Percentiles rank a stretch among this genome's conserved stretches.
These are phyloP conservation scores for Hypoxylon fuscum DNA, from an alignment of 495 filamentous ascomycete genomes.

Conservation along the genomic window DNA sequence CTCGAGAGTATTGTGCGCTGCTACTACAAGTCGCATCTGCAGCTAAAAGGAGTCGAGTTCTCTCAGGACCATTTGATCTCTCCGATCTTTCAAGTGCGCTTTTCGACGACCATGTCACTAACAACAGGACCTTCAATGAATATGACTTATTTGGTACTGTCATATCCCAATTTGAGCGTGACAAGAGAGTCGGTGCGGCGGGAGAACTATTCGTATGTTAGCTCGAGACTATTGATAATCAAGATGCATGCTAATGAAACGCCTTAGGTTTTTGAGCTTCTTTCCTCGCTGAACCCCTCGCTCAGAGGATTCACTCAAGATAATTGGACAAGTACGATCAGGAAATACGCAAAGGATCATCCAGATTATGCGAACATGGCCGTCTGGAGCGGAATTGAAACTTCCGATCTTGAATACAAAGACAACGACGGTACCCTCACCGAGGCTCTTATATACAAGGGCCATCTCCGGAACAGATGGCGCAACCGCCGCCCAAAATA, in stretches of 20 bases:
- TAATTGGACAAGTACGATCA: constrained; percentile 59
- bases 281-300: constrained; percentile 36
- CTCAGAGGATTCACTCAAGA: constrained; percentile 38
- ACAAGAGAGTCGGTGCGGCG: constrained; percentile 54
- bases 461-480: constrained; percentile 47
- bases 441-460: constrained; percentile 43
- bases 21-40: constrained; percentile 42
- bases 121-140: neutral
- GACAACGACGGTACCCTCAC: constrained; percentile 48
- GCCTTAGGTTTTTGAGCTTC: constrained; percentile 53
- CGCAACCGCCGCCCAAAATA: constrained; percentile 42
- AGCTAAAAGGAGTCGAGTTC: constrained; percentile 40
- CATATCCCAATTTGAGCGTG: constrained; percentile 42
- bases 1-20: constrained; percentile 36
- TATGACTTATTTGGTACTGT: constrained; percentile 24
- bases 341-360: constrained; percentile 45
- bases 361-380: constrained; percentile 49
- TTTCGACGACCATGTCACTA: neutral
- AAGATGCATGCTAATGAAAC: constrained; percentile 1
- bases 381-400: constrained; percentile 51
- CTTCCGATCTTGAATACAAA: constrained; percentile 54
- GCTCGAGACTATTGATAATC: neutral
- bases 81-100: constrained; percentile 28
- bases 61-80: constrained; percentile 38
- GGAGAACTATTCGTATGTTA: constrained; percentile 58